Evolutionary conservation across 2,329 filamentous ascomycete species (phyloP), one percentile per base, ranked within the genome.

Genomic region (Fusarium nodosum): DNA sequence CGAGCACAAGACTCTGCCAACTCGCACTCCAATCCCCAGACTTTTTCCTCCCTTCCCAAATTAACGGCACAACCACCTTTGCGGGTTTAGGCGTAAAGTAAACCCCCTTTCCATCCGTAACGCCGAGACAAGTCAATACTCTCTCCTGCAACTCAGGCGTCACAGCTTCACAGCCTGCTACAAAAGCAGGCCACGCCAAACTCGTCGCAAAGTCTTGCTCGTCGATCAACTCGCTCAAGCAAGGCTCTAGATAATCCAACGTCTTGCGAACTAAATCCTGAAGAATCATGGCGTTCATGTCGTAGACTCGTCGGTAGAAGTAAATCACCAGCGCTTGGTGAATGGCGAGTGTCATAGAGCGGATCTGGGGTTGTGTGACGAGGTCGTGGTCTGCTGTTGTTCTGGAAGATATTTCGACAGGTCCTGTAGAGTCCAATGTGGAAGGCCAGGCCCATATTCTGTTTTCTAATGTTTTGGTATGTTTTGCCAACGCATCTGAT

Each of bases 301-400:
- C 68, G 45, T 77, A 74, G 0, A 84, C 79, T 7, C 81, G 74
- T 2, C 82, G 77, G 63, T 84, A 83, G 48, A 84, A 84, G 67
- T 82, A 84, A 5, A 84, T 82, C 7, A 79, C 72, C 13, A 84
- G 64, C 1, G 82, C 81, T 34, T 82, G 77, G 11, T 82, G 79
- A 57, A 84, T 80, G 10, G 81, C 81, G 0, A 77, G 66, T 9
- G 64, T 61, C 69, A 64, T 75, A 5, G 62, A 67, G 1, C 65
- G 53, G 2, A 73, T 60, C 18, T 73, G 73, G 1, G 73, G 73
- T 6, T 75, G 65, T 0, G 61, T 60, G 8, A 68, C 66, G 3
- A 75, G 66, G 3, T 74, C 71, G 16, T 64, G 46, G 5, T 72
- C 60, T 0, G n/a, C 7, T 13, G 24, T 4, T 2, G 18, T 28